Conservation (phyloP, 2,329 filamentous ascomycete genomes). For the Colletotrichum abscissum region DNA sequence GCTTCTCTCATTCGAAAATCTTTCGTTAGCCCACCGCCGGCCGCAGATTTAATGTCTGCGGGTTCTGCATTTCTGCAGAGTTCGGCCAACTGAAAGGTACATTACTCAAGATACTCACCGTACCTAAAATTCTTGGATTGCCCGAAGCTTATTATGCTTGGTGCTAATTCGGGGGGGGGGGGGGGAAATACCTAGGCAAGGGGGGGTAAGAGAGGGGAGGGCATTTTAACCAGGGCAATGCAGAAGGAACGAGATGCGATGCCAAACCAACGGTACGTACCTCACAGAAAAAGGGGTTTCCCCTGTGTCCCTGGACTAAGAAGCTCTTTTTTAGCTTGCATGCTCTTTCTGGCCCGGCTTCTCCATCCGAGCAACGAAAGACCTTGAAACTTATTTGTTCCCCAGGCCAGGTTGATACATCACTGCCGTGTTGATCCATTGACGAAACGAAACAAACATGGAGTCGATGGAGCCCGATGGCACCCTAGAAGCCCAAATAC, state of each 20-base stretch:
- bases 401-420: neutral
- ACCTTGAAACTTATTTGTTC: neutral
- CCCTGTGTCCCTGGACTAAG: neutral
- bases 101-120: slow-evolving; percentile 15
- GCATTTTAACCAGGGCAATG: neutral
- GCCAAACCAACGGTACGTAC: slow-evolving; percentile 18
- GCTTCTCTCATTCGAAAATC: neutral
- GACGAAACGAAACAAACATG: slow-evolving; percentile 5
- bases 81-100: slow-evolving; percentile 13
- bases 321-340: neutral
- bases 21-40: neutral
- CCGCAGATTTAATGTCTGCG: neutral
- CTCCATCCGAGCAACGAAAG: slow-evolving; percentile 10
- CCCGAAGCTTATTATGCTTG: neutral
- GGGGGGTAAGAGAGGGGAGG: neutral
- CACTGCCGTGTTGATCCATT: neutral
- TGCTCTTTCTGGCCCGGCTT: slow-evolving; percentile 2
- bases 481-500: neutral
- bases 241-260: neutral
- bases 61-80: slow-evolving; percentile 2
- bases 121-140: neutral
- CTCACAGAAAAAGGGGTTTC: neutral
- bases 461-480: slow-evolving; percentile 12
- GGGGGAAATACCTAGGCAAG: neutral
- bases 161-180: slow-evolving; percentile 7